These are phyloP conservation scores for Moesziomyces globuligerus DNA, from an alignment of 1,284 basidiomycete species.

Conservation along the genomic window DNA sequence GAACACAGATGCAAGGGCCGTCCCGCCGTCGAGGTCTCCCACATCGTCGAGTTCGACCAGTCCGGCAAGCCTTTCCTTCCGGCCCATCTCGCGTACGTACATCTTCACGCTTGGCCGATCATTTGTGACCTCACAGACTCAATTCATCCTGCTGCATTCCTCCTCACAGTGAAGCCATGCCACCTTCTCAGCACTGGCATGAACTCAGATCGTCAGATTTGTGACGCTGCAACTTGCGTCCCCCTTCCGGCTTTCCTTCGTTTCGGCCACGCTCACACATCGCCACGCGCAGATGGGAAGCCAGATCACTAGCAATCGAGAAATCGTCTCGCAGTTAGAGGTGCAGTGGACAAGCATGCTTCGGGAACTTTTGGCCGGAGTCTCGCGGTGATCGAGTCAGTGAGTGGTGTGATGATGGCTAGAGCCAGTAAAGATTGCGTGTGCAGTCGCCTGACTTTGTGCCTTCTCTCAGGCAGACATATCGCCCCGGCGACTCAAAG, in stretches of 20 bases:
- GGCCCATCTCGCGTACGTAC: constrained; percentile 38
- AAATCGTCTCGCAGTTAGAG: too few species aligned
- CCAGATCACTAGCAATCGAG: too few species aligned
- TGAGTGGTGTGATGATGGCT: too few species aligned
- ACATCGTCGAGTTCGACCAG: constrained; percentile 54
- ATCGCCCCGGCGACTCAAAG: constrained; percentile 5
- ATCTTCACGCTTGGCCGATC: too few species aligned
- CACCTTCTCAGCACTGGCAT: constrained; percentile 46
- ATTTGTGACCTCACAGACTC: background rate
- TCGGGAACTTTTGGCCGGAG: too few species aligned
- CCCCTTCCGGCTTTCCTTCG: too few species aligned
- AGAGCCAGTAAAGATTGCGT: too few species aligned
- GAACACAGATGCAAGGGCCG: constrained; percentile 42
- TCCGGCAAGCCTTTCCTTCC: constrained; percentile 43
- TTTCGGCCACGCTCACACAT: too few species aligned
- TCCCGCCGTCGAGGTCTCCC: constrained; percentile 55
- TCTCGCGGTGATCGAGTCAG: too few species aligned
- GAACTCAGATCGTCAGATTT: constrained; percentile 34
- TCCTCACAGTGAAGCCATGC: constrained; percentile 38
- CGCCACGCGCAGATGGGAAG: too few species aligned
- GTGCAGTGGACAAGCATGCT: too few species aligned
- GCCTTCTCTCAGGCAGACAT: constrained; percentile 2
- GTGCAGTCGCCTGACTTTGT: background rate
- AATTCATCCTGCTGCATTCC: background rate
- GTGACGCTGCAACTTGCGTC: too few species aligned